phyloP scores from a whole-genome alignment of 1,139 yeast species.

The Kodamaea plutei region DNA sequence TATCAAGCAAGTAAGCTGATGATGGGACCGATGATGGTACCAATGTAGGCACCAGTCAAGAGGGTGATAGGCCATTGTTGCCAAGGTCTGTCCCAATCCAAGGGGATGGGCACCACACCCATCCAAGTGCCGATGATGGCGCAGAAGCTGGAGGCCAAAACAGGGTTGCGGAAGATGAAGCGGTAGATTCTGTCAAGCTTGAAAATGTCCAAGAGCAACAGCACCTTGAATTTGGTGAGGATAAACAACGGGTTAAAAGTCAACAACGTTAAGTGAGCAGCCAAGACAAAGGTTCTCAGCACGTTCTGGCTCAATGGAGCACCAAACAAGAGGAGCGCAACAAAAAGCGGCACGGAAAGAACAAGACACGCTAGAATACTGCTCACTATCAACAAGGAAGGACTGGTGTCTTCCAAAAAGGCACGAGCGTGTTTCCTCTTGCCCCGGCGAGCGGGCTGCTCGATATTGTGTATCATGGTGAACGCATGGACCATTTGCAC shows the following conservation, averaged over 20 bases:
- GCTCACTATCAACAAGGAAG: constrained; percentile 30
- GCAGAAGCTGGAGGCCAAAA: constrained; percentile 42
- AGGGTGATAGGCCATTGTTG: constrained; percentile 96
- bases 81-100: constrained; percentile 99
- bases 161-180: constrained; percentile 29
- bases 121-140: constrained; percentile 80
- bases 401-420: constrained; percentile 22
- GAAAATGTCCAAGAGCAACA: constrained; percentile 22
- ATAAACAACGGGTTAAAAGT: constrained; percentile 62
- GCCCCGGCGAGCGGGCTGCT: constrained; percentile 1
- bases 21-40: constrained; percentile 56
- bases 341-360: constrained; percentile 50
- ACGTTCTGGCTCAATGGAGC: constrained; percentile 67
- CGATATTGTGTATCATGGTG: constrained; percentile 16
- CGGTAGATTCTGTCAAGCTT: constrained; percentile 20
- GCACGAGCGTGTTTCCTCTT: constrained; percentile 15
- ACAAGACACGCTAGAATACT: constrained; percentile 39
- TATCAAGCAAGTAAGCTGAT: constrained; percentile 14
- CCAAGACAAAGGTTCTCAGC: constrained; percentile 57
- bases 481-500: constrained; percentile 28
- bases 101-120: constrained; percentile 89
- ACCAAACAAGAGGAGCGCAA: constrained; percentile 66
- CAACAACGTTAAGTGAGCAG: constrained; percentile 63
- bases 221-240: constrained; percentile 53
- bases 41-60: constrained; percentile 73